Evolutionary conservation across 192 early-diverging fungal genomes (phyloP).

Genomic region (Podila verticillata): DNA sequence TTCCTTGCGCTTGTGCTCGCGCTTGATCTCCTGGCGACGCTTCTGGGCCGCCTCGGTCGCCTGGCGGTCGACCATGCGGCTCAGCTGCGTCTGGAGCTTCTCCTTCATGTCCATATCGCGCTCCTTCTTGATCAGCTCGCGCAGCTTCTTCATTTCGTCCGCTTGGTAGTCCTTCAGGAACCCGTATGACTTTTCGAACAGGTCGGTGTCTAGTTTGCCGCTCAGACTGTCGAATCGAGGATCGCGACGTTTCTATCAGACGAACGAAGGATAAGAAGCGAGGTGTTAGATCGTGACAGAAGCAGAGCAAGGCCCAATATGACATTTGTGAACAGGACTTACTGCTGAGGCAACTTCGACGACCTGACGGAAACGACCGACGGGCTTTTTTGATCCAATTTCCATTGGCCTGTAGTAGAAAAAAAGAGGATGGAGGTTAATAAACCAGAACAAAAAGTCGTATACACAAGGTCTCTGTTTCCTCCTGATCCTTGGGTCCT

Average conservation of each 20-base stretch:
- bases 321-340: constrained; percentile 15
- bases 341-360: constrained; percentile 67
- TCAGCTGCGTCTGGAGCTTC: constrained; percentile 67
- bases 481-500: background rate
- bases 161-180: constrained; percentile 87
- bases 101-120: constrained; percentile 69
- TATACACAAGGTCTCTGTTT: too few relatives aligned
- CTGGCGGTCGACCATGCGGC: constrained; percentile 69
- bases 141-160: constrained; percentile 77
- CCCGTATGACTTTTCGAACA: constrained; percentile 92
- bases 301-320: background rate
- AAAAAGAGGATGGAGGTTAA: constrained; percentile 11
- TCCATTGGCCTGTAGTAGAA: constrained; percentile 73
- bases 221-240: constrained; percentile 93
- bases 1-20: constrained; percentile 86
- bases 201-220: constrained; percentile 89
- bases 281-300: background rate
- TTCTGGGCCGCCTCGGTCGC: constrained; percentile 58
- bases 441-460: too few relatives aligned
- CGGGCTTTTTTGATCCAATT: constrained; percentile 79
- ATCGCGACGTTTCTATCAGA: constrained; percentile 79
- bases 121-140: constrained; percentile 69
- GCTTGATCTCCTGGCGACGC: constrained; percentile 68
- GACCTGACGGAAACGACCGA: constrained; percentile 75
- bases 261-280: background rate